Evolutionary conservation across 139 green algal species (phyloP), one percentile per base, ranked within the genome.

Genomic region (Closterium sp.): DNA sequence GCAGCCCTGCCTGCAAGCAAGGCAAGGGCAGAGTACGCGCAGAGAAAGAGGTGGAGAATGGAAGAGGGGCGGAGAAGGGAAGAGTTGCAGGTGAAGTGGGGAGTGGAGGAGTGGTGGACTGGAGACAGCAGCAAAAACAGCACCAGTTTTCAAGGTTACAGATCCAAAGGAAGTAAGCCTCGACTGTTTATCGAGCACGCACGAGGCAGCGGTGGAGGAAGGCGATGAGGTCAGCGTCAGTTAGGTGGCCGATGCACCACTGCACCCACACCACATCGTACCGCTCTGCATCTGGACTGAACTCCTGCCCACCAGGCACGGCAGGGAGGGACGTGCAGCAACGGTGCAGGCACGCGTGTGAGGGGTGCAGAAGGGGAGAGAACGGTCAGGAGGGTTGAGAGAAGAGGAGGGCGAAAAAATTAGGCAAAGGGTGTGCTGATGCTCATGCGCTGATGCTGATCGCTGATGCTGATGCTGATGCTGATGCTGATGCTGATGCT

Each of bases 201-300:
- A 86, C 88, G 0, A 90, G 92, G 85, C 94, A 97, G 7, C 97
- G 94, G 11, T 95, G 34, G 24, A 99, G 96, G 89, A 99, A 97
- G 1, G 90, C 89, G 9, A 98, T 34, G 24, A 97, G 96, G 91
- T 99, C 97, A 34, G 96, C 96, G 89, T 99, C 98, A 87, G 97
- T 98, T 1, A 99, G 95, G 94, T 99, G 99, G 70, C 99, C 96
- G 31, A 98, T 95, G 30, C 94, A 95, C 97, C 97, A 98, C 89
- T 98, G 97, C 45, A 98, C 89, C 97, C 97, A 98, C 6, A 98
- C 95, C 17, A 96, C 92, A 92, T 98, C 96, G 88, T 98, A 98
- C 9, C 95, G 27, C 31, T 79, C 90, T 31, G 70, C 27, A 32
- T 96, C 93, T 91, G 95, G 95, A 94, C 88, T 97, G 70, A 97